Evolutionary conservation across 768 basidiomycete genomes (phyloP).

Genomic region (Trametes cinnabarina): DNA sequence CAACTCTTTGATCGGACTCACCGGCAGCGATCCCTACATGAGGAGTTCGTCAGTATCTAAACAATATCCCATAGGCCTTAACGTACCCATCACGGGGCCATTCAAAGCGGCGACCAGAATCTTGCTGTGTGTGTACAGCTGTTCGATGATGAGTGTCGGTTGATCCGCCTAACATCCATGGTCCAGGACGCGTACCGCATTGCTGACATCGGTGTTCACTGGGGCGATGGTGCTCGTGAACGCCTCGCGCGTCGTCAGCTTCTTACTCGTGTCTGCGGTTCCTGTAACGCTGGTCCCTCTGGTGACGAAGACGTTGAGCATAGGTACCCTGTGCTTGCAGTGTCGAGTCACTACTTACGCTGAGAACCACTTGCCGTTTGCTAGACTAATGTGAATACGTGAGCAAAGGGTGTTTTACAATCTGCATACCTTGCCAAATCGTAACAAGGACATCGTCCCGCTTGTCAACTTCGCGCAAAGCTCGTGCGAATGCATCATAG

Average conservation of each 20-base stretch:
- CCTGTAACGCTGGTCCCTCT: conserved; percentile 48
- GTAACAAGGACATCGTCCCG: conserved; percentile 63
- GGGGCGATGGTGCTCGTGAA: conserved; percentile 46
- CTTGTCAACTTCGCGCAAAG: conserved; percentile 55
- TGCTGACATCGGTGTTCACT: conserved; percentile 58
- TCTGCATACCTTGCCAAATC: conserved; percentile 57
- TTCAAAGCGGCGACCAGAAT: conserved; percentile 69
- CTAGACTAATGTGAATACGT: conserved; percentile 30
- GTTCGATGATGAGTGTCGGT: neutral
- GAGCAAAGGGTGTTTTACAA: neutral
- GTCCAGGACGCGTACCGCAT: conserved; percentile 53
- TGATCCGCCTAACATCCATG: neutral
- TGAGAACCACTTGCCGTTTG: conserved; percentile 71
- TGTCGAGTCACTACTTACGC: conserved; percentile 43
- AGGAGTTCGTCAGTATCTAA: neutral
- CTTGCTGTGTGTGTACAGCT: conserved; percentile 72
- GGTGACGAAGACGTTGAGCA: neutral
- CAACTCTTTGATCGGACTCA: conserved; percentile 21
- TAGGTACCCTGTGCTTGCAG: neutral
- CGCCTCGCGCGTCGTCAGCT: conserved; percentile 39
- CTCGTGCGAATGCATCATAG: conserved; percentile 59
- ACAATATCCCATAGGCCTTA: too few species aligned
- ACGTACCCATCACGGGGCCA: conserved; percentile 77
- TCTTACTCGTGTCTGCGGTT: conserved; percentile 6
- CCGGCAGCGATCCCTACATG: conserved; percentile 63